Conservation (phyloP, 2,329 filamentous ascomycete species). For the Setomelanomma holmii region DNA sequence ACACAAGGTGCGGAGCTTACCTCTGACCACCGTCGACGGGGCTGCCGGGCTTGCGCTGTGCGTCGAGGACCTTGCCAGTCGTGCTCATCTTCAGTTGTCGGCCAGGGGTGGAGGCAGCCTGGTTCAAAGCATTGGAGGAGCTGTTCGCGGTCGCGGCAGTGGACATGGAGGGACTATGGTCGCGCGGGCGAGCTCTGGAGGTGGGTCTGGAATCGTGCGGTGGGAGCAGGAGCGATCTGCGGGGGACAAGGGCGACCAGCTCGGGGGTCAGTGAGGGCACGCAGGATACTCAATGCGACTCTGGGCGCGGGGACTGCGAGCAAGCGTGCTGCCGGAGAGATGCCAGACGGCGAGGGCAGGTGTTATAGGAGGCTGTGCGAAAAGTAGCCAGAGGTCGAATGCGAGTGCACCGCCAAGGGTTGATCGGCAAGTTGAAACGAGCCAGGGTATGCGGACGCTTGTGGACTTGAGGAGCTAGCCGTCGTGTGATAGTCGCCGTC, state of each 20-base stretch:
- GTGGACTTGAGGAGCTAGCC: constrained; percentile 3
- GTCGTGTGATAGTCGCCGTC: background rate
- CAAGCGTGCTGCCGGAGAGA: constrained; percentile 10
- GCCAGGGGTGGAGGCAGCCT: constrained; percentile 46
- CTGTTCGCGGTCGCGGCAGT: constrained; percentile 36
- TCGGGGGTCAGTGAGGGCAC: constrained; percentile 23
- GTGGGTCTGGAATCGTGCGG: constrained; percentile 17
- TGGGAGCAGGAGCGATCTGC: constrained; percentile 21
- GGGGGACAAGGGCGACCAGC: constrained; percentile 5
- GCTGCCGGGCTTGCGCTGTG: constrained; percentile 62
- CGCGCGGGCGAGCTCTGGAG: constrained; percentile 21
- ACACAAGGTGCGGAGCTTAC: constrained; percentile 50
- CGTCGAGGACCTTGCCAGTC: constrained; percentile 59
- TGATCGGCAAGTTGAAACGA: constrained; percentile 11
- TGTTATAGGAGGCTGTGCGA: constrained; percentile 29
- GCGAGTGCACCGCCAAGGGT: constrained; percentile 9
- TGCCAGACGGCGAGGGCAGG: constrained; percentile 30
- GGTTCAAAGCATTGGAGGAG: constrained; percentile 45
- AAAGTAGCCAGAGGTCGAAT: constrained; percentile 18
- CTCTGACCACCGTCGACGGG: constrained; percentile 62
- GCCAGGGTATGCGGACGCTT: constrained; percentile 9
- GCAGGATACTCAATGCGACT: constrained; percentile 34
- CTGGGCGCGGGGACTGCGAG: constrained; percentile 15
- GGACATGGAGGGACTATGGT: constrained; percentile 40
- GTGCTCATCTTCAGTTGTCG: constrained; percentile 59